phyloP scores from a whole-genome alignment of 2,329 filamentous ascomycete species.

The Neopestalotiopsis clavispora region DNA sequence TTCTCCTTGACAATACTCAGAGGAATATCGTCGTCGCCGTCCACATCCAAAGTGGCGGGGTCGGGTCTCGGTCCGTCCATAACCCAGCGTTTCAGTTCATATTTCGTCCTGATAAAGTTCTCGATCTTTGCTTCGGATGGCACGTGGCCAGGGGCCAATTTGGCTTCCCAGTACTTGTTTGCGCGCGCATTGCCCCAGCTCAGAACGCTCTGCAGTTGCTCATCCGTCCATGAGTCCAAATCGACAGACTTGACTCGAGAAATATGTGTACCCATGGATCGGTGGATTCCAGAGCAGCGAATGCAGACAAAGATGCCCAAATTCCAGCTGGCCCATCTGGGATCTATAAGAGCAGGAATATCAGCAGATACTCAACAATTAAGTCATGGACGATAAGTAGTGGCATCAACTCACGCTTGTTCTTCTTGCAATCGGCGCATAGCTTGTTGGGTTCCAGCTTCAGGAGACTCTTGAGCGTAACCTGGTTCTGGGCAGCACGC shows the following conservation, averaged over 20 bases:
- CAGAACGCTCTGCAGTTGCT: conserved; percentile 91
- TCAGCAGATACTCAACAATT: conserved; percentile 19
- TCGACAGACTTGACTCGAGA: conserved; percentile 98
- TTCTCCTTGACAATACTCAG: conserved; percentile 69
- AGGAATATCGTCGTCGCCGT: conserved; percentile 83
- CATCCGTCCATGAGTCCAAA: conserved; percentile 97
- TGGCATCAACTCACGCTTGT: conserved; percentile 77
- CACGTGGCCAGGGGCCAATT: conserved; percentile 86
- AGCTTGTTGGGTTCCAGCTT: conserved; percentile 96
- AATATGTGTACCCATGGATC: conserved; percentile 98
- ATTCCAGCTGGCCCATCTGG: conserved; percentile 99
- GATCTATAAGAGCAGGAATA: conserved; percentile 63
- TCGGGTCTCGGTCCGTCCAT: conserved; percentile 97
- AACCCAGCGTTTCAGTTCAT: conserved; percentile 98
- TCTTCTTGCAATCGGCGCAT: conserved; percentile 98
- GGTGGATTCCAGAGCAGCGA: conserved; percentile 96
- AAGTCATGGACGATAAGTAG: background rate
- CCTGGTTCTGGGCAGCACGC: conserved; percentile 89
- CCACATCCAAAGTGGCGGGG: conserved; percentile 82
- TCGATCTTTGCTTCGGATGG: conserved; percentile 98
- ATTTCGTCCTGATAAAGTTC: conserved; percentile 99
- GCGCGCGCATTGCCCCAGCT: conserved; percentile 96
- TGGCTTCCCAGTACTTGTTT: conserved; percentile 99
- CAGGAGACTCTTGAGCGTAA: conserved; percentile 90
- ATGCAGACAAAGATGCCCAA: conserved; percentile 97